phyloP scores from a whole-genome alignment of 2,329 filamentous ascomycete genomes.

The Cadophora luteo-olivacea region DNA sequence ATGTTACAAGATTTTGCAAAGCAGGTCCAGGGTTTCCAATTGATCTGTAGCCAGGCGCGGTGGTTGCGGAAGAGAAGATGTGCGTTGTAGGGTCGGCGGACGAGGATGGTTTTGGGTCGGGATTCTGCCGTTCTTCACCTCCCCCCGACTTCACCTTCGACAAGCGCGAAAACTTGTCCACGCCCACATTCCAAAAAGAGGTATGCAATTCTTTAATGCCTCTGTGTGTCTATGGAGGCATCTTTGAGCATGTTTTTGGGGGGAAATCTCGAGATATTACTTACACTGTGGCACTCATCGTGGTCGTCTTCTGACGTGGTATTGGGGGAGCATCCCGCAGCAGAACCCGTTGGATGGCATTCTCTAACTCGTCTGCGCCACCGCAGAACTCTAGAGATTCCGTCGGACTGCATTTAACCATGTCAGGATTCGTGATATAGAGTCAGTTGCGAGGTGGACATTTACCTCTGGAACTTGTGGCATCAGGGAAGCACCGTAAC shows the following conservation, averaged over 20 bases:
- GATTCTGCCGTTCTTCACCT: conserved; percentile 1
- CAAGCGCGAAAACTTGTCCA: background rate
- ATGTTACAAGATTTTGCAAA: conserved; percentile 3
- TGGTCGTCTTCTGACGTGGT: background rate
- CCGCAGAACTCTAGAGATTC: conserved; percentile 4
- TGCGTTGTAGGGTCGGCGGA: background rate
- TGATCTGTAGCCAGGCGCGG: background rate
- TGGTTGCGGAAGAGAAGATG: background rate
- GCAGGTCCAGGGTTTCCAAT: background rate
- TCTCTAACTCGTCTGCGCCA: background rate
- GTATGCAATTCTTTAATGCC: background rate
- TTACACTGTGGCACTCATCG: background rate
- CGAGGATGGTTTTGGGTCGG: background rate
- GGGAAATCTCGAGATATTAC: background rate
- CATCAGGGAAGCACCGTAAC: background rate
- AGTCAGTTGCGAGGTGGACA: background rate
- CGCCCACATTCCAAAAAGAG: background rate
- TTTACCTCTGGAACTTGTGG: background rate
- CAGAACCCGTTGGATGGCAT: background rate
- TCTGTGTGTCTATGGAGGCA: background rate
- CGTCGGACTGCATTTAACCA: background rate
- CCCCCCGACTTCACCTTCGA: conserved; percentile 6
- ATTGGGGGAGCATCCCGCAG: background rate
- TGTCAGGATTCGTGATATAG: background rate
- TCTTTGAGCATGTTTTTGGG: background rate